Percentiles rank a stretch among this genome's conserved stretches.
These are phyloP conservation scores for Pythium phragmitis DNA, from an alignment of 352 stramenopile genomes.

Conservation along the genomic window DNA sequence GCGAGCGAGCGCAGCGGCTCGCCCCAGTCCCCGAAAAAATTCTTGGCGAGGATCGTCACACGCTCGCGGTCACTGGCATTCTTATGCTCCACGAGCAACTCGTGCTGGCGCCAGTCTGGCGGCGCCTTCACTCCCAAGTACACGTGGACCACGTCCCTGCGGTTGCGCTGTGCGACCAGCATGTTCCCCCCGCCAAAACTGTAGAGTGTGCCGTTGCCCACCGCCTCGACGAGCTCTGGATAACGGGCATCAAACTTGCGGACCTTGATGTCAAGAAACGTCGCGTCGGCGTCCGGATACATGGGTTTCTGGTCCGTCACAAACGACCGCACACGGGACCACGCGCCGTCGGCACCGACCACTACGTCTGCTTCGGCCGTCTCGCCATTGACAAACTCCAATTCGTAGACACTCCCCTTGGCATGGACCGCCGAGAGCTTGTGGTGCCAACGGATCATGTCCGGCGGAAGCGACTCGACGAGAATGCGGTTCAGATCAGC, in stretches of 20 bases:
- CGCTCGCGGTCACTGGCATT: slow-evolving; percentile 5
- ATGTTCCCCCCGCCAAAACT: slow-evolving; percentile 15
- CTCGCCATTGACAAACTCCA: slow-evolving; percentile 9
- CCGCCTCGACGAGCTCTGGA: slow-evolving; percentile 10
- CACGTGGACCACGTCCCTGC: slow-evolving; percentile 18
- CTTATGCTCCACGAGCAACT: neutral
- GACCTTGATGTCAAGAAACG: slow-evolving; percentile 16
- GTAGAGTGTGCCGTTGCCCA: slow-evolving; percentile 23
- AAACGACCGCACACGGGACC: slow-evolving; percentile 18
- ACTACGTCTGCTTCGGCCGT: slow-evolving; percentile 9
- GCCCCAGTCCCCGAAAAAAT: slow-evolving; percentile 11
- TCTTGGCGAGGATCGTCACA: slow-evolving; percentile 1
- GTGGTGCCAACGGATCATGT: slow-evolving; percentile 23
- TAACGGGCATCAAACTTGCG: slow-evolving; percentile 17
- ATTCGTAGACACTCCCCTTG: neutral
- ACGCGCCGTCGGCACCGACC: slow-evolving; percentile 17
- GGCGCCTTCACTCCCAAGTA: slow-evolving; percentile 21
- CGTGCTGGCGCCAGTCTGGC: slow-evolving; percentile 8
- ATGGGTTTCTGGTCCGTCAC: slow-evolving; percentile 10
- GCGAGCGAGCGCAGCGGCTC: slow-evolving; percentile 3
- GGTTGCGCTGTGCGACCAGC: slow-evolving; percentile 23
- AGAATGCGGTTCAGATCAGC: slow-evolving; percentile 14
- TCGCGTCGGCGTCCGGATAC: slow-evolving; percentile 11
- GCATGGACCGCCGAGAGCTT: slow-evolving; percentile 4
- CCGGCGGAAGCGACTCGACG: slow-evolving; percentile 9